phyloP scores from a whole-genome alignment of 257 asterid genomes.

The Nicotiana noctiflora region DNA sequence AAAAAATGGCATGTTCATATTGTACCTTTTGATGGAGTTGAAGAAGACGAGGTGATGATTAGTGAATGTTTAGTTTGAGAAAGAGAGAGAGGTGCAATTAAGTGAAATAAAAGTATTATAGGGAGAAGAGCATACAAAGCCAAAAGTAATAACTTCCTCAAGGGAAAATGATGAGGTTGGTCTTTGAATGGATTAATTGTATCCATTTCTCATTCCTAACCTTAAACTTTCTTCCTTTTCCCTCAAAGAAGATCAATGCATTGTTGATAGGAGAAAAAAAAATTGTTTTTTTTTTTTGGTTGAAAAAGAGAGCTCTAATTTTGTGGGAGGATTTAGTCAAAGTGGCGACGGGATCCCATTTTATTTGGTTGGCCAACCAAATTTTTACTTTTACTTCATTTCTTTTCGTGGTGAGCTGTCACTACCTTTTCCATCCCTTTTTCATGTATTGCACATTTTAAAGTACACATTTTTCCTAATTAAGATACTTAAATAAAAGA shows the following conservation, averaged over 20 bases:
- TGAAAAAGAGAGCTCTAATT: background rate
- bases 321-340: constrained; percentile 24
- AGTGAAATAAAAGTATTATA: background rate
- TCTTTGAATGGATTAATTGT: constrained; percentile 1
- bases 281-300: background rate
- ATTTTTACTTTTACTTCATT: background rate
- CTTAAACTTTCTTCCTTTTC: background rate
- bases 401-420: background rate
- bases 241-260: background rate
- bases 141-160: background rate
- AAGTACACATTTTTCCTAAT: too few relatives aligned
- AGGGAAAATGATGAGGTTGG: constrained; percentile 2
- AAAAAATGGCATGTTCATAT: too few relatives aligned
- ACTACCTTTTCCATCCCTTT: too few relatives aligned
- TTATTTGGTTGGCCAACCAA: constrained; percentile 26
- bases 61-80: background rate
- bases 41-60: background rate
- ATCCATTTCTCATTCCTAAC: constrained; percentile 7
- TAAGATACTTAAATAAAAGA: too few relatives aligned
- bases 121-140: background rate
- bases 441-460: too few relatives aligned
- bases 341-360: constrained; percentile 18
- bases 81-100: background rate
- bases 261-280: background rate
- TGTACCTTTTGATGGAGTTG: constrained; percentile 1